Evolutionary conservation across 495 filamentous ascomycete species (phyloP), one percentile per base, ranked within the genome.

Genomic region (Podospora pseudopauciseta): DNA sequence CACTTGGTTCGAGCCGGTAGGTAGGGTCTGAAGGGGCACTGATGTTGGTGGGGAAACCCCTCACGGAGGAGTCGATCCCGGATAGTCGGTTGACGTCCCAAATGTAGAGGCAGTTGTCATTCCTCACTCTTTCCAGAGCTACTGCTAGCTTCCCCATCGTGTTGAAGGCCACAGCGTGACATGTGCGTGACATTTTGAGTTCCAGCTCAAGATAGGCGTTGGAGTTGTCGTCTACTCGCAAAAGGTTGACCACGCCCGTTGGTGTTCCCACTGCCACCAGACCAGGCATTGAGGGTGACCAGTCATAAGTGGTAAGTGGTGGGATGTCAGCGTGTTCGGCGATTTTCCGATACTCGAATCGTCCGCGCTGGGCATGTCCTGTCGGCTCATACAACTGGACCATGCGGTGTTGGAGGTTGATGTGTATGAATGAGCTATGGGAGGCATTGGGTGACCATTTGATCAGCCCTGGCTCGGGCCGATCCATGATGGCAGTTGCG

Each of bases 141-240:
- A 93, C 91, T 19, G 95, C 95, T 69, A 99, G 81, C 67, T 91
- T 81, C 4, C 91, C 90, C 49, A 86, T 84, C 27, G 86, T 87
- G 75, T 88, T 96, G 78, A 99, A 97, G 3, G 93, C 91, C 20
- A 98, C 89, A 13, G 93, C 90, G 76, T 98, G 97, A 75, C 93
- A 97, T 68, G 91, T 89, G 49, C 95, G 88, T 67, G 93, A 89
- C 68, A 94, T 89, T 73, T 93, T 96, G 65, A 94, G 86, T 9
- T 88, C 88, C 53, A 97, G 92, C 64, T 88, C 90, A 56, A 88
- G 76, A 63, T 83, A 88, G 65, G 83, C 85, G 70, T 86, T 88
- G 23, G 84, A 86, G 71, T 80, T 82, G 63, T 89, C 85, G 70
- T 92, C 87, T 60, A 97, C 85, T 61, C 90, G 87, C 67, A 97